phyloP scores from a whole-genome alignment of 2,329 filamentous ascomycete species.

The Orbilia blumenaviensis region DNA sequence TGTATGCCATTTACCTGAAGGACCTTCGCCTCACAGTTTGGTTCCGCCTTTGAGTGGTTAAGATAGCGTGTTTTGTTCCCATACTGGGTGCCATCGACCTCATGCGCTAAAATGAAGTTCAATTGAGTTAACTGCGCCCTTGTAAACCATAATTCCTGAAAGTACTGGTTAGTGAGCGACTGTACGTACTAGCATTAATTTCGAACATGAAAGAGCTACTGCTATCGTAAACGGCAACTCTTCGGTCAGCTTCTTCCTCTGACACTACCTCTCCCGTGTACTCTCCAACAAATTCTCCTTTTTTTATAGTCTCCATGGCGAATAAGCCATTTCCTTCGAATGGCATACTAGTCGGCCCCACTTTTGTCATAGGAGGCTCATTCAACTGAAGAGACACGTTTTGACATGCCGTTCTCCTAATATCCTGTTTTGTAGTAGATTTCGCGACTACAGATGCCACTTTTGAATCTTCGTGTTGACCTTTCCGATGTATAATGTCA shows the following conservation, averaged over 20 bases:
- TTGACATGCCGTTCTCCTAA: slow-evolving; percentile 71
- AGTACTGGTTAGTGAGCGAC: no score
- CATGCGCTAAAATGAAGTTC: slow-evolving; percentile 61
- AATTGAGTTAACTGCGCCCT: slow-evolving; percentile 1
- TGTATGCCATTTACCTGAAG: slow-evolving; percentile 78
- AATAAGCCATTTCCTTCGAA: slow-evolving; percentile 79
- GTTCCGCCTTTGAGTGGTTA: slow-evolving; percentile 72
- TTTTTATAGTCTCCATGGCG: slow-evolving; percentile 72
- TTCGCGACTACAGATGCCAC: neutral
- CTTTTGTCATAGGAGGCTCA: slow-evolving; percentile 71
- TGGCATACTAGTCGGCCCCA: slow-evolving; percentile 75
- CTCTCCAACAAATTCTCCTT: slow-evolving; percentile 79
- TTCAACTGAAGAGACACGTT: slow-evolving; percentile 78
- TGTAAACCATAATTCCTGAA: no score
- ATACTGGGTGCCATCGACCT: slow-evolving; percentile 76
- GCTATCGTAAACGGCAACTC: slow-evolving; percentile 67
- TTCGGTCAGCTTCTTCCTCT: slow-evolving; percentile 73
- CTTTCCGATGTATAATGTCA: slow-evolving; percentile 72
- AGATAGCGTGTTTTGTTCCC: slow-evolving; percentile 86
- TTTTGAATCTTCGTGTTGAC: neutral
- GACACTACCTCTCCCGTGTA: slow-evolving; percentile 82
- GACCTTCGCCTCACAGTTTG: slow-evolving; percentile 73
- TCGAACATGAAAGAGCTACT: slow-evolving; percentile 65
- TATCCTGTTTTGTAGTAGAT: slow-evolving; percentile 62
- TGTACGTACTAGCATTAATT: slow-evolving; percentile 63